A percentile compares a stretch with the other conserved stretches of the same genome.
Conservation (phyloP, 495 filamentous ascomycete species). For the Aspergillus hancockii region DNA sequence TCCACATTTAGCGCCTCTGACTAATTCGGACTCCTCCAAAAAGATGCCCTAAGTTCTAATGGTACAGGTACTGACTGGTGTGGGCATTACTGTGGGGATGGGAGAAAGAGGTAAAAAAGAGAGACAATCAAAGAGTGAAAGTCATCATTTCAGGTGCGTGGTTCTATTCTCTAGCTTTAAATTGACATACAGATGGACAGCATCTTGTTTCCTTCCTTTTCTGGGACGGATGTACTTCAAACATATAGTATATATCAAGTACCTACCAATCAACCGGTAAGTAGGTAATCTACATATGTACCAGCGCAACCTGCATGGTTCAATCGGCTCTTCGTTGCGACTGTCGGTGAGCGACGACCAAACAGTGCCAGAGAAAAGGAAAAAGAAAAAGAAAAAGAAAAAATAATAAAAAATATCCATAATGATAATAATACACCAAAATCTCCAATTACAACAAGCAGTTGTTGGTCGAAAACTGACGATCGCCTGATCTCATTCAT, state of each 20-base stretch:
- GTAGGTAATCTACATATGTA: background rate
- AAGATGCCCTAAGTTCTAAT: background rate
- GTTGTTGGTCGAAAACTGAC: slow-evolving; percentile 28
- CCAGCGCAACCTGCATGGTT: slow-evolving; percentile 14
- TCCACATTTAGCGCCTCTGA: slow-evolving; percentile 11
- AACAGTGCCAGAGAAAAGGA: slow-evolving; percentile 6
- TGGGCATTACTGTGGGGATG: slow-evolving; percentile 13
- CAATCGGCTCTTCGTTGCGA: background rate
- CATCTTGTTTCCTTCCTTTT: background rate
- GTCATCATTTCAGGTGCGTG: background rate
- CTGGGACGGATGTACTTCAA: background rate
- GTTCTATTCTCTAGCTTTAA: background rate
- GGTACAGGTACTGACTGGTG: background rate
- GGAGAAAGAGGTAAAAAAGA: background rate
- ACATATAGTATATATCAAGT: background rate
- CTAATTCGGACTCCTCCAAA: slow-evolving; percentile 1
- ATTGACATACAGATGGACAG: background rate
- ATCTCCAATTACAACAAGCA: slow-evolving; percentile 2
- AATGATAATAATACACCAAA: too few relatives aligned
- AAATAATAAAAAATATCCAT: too few relatives aligned
- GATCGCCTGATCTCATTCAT: slow-evolving; percentile 39
- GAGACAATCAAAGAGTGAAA: too few relatives aligned
- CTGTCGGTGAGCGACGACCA: slow-evolving; percentile 42
- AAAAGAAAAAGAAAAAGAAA: slow-evolving; percentile 23
- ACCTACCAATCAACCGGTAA: background rate